Conservation (phyloP, 768 basidiomycete species). For the Pleurotus eryngii region DNA sequence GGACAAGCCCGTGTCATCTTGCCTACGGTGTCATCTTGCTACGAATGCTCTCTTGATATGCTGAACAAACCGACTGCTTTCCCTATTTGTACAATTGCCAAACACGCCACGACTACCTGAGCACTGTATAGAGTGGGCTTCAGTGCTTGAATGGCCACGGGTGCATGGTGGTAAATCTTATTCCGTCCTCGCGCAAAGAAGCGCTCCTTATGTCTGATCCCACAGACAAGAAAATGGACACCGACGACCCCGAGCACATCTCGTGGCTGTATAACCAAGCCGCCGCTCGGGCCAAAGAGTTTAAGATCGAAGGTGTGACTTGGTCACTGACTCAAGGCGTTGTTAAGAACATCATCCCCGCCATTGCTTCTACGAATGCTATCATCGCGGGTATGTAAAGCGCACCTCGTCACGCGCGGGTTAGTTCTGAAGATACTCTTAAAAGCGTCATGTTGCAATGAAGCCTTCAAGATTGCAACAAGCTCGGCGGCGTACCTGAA, state of each 20-base stretch:
- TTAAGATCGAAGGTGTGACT: conserved; percentile 97
- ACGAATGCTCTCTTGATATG: conserved; percentile 98
- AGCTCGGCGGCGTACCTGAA: conserved; percentile 91
- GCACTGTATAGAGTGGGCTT: conserved; percentile 99
- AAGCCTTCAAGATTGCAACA: conserved; percentile 98
- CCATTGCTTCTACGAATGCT: conserved; percentile 97
- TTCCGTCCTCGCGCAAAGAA: too few species aligned
- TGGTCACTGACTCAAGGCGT: conserved; percentile 98
- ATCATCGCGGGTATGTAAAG: conserved; percentile 80
- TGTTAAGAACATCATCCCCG: conserved; percentile 99
- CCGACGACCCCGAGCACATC: conserved; percentile 96
- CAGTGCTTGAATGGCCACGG: conserved; percentile 97
- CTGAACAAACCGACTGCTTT: conserved; percentile 95
- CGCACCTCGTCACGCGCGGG: not conserved
- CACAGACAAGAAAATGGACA: conserved; percentile 92
- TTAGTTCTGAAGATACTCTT: not conserved
- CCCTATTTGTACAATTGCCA: conserved; percentile 98
- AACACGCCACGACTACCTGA: conserved; percentile 98
- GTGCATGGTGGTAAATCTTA: conserved; percentile 70
- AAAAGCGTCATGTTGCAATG: conserved; percentile 93
- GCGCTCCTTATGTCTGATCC: conserved; percentile 4
- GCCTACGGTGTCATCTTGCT: conserved; percentile 92
- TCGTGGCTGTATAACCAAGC: conserved; percentile 88
- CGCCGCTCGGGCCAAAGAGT: conserved; percentile 80
- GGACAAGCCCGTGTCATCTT: conserved; percentile 97